These are phyloP conservation scores for Blastobotrys parvus DNA, from an alignment of 805 yeast species.

Conservation along the genomic window DNA sequence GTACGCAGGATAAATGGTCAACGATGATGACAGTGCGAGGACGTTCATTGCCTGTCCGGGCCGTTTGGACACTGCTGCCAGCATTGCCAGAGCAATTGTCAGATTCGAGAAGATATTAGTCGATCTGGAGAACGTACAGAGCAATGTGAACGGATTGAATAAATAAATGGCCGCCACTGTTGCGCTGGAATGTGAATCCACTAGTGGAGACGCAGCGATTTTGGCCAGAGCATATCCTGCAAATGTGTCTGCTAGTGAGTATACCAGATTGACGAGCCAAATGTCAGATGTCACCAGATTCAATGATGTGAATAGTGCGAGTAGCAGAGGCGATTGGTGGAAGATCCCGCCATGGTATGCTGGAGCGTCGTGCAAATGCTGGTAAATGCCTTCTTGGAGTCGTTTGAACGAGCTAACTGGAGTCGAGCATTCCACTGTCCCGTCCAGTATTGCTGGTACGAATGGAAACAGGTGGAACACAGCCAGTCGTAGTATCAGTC, in stretches of 20 bases:
- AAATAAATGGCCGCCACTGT: conserved; percentile 56
- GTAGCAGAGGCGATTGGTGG: conserved; percentile 75
- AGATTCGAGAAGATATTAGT: conserved; percentile 54
- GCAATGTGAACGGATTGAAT: conserved; percentile 71
- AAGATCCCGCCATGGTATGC: conserved; percentile 81
- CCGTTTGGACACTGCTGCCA: conserved; percentile 36
- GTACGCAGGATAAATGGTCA: conserved; percentile 55
- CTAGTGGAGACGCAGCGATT: conserved; percentile 9
- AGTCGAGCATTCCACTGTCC: conserved; percentile 59
- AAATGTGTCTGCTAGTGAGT: conserved; percentile 49
- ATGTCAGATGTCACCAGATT: conserved; percentile 13
- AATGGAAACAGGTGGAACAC: conserved; percentile 18
- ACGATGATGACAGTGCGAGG: conserved; percentile 55
- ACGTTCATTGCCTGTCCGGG: conserved; percentile 39
- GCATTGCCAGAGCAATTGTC: conserved; percentile 41
- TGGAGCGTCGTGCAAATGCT: conserved; percentile 46
- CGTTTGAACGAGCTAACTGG: conserved; percentile 62
- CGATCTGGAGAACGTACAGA: conserved; percentile 62
- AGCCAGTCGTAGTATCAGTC: conserved; percentile 17
- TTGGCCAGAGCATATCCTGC: conserved; percentile 43
- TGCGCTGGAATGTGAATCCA: conserved; percentile 29
- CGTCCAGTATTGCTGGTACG: conserved; percentile 31
- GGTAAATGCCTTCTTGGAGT: conserved; percentile 58
- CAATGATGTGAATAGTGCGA: conserved; percentile 40
- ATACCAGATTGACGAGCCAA: conserved; percentile 34